phyloP scores from a whole-genome alignment of 495 filamentous ascomycete species.

The Umbilicaria muhlenbergii region DNA sequence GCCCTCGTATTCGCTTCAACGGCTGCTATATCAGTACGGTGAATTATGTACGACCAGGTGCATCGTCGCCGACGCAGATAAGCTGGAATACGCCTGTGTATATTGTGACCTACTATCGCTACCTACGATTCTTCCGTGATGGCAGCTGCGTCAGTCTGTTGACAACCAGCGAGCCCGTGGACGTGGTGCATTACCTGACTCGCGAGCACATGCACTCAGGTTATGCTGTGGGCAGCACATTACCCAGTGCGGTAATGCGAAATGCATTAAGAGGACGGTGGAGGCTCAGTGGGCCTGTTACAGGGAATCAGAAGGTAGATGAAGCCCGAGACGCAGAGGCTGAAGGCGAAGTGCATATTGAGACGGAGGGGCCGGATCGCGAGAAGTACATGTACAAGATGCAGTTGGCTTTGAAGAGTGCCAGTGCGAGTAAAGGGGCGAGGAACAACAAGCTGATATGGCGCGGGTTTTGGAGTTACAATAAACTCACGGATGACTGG shows the following conservation, averaged over 20 bases:
- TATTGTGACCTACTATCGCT: slow-evolving; percentile 96
- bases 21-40: slow-evolving; percentile 93
- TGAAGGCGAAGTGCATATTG: slow-evolving; percentile 60
- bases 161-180: slow-evolving; percentile 63
- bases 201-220: slow-evolving; percentile 28
- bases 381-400: slow-evolving; percentile 67
- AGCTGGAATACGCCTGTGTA: slow-evolving; percentile 75
- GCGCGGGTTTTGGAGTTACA: slow-evolving; percentile 88
- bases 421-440: slow-evolving; percentile 29
- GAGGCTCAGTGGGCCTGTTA: slow-evolving; percentile 33
- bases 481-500: slow-evolving; percentile 78
- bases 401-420: slow-evolving; percentile 49
- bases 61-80: slow-evolving; percentile 37
- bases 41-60: slow-evolving; percentile 80
- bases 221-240: slow-evolving; percentile 19
- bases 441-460: slow-evolving; percentile 75
- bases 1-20: slow-evolving; percentile 81
- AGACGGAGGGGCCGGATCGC: slow-evolving; percentile 62
- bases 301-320: slow-evolving; percentile 12
- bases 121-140: slow-evolving; percentile 86
- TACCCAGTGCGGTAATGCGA: slow-evolving; percentile 35
- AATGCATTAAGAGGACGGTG: slow-evolving; percentile 45
- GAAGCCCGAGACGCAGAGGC: slow-evolving; percentile 18
- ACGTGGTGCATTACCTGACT: slow-evolving; percentile 64
- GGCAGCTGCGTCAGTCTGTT: slow-evolving; percentile 66